Evolutionary conservation across 1,284 basidiomycete species (phyloP), one percentile per base, ranked within the genome.

Genomic region (Microbotryum violaceum): DNA sequence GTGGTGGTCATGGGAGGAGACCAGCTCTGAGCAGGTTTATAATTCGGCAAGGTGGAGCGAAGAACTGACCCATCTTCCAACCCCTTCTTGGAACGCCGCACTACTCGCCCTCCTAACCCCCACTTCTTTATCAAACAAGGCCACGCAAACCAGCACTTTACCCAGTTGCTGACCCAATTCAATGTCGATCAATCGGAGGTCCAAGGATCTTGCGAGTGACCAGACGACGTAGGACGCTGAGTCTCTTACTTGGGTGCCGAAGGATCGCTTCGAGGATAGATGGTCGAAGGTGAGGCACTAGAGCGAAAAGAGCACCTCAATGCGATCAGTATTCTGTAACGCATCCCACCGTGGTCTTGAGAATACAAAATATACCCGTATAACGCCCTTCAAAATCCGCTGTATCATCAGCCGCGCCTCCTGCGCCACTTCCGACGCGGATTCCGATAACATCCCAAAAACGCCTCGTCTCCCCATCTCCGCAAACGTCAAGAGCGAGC

Each of bases 81-180:
- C 96, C 71, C 88, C 87, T 76, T 99, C 96, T 75, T 98, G 96
- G 74, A 91, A 98, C 4, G 94, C 91, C 10, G 96, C 96, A 75
- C 93, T 97, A 3, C 94, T 92, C 5, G 96, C 96, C 64, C 96
- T 79, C n/a, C 96, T 82, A 54, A 98, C 91, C 62, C 91, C 89
- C 16, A 97, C 85, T 73, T 98, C 96, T 31, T 96, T 82, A 77
- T 99, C 96, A 70, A 87, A 91, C 46, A 91, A 79, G 0, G 93
- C 84, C 6, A 91, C 88, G 12, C 83, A 82, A 9, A 87, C 84
- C 56, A 98, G 80, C 29, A 79, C 78, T 45, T 81, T 82, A 1
- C 93, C 87, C 23, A 96, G 81, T 50, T 78, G 77, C 12, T 78
- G 74, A 1, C 88, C 83, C 73, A 85, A 82, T 0, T 85, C 84